A percentile compares a stretch with the other conserved stretches of the same genome.
phyloP scores from a whole-genome alignment of 1,139 yeast genomes.

The Diutina neorugosa region DNA sequence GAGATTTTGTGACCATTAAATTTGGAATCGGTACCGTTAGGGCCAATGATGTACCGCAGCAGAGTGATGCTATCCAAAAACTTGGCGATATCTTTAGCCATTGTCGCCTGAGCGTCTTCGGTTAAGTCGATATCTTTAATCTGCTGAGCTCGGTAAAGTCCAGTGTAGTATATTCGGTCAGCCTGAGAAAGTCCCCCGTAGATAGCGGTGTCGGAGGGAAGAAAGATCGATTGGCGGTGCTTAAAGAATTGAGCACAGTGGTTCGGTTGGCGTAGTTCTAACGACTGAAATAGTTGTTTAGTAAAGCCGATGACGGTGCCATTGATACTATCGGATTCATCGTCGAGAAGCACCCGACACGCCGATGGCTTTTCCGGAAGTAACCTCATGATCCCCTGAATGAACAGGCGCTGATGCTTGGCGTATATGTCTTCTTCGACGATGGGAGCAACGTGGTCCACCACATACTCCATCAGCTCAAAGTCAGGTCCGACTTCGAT shows the following conservation, averaged over 20 bases:
- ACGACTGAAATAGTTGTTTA: conserved; percentile 20
- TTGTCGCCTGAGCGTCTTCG: not conserved
- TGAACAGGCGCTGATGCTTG: conserved; percentile 54
- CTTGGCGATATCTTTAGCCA: not conserved
- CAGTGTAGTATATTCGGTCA: conserved; percentile 20
- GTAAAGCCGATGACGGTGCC: conserved; percentile 17
- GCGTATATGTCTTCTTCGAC: conserved; percentile 58
- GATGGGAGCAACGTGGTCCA: conserved; percentile 41
- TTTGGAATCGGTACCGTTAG: not conserved
- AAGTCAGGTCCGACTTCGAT: conserved; percentile 20
- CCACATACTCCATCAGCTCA: conserved; percentile 18
- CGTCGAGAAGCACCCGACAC: conserved; percentile 23
- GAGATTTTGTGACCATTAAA: not conserved
- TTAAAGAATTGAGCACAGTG: conserved; percentile 20
- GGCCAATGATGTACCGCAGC: not conserved
- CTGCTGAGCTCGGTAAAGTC: conserved; percentile 14
- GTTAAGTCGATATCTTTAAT: not conserved
- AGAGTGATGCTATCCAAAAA: not conserved
- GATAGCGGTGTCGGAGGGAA: conserved; percentile 24
- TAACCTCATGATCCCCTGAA: conserved; percentile 57
- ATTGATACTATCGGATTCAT: conserved; percentile 6
- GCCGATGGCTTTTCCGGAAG: conserved; percentile 31
- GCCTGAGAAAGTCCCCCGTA: conserved; percentile 16
- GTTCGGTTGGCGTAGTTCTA: conserved; percentile 6
- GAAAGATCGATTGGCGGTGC: conserved; percentile 18